These are phyloP conservation scores for Tarenaya hassleriana DNA, from an alignment of 345 rosid genomes.

Conservation along the genomic window DNA sequence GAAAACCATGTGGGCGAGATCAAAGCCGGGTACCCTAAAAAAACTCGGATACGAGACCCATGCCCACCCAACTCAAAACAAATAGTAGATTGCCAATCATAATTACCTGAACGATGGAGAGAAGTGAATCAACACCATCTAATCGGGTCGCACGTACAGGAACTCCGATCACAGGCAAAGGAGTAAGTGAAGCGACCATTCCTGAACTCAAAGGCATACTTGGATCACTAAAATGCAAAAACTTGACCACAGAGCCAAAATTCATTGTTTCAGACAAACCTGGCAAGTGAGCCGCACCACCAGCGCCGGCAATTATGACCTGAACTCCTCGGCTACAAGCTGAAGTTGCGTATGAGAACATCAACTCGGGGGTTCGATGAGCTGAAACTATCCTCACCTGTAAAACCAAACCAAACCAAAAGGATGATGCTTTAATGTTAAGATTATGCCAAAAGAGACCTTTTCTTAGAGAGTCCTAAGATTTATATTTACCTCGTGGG, in stretches of 20 bases:
- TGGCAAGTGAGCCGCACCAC: constrained; percentile 98
- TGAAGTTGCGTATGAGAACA: constrained; percentile 78
- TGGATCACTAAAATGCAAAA: background rate
- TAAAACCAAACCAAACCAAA: too few relatives aligned
- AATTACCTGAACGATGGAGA: constrained; percentile 87
- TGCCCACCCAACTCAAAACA: too few relatives aligned
- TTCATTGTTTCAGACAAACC: constrained; percentile 37
- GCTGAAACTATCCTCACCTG: constrained; percentile 88
- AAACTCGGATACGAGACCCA: too few relatives aligned
- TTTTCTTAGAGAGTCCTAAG: background rate
- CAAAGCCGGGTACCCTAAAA: too few relatives aligned
- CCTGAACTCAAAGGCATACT: constrained; percentile 37
- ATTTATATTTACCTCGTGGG: constrained; percentile 58
- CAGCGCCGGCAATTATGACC: constrained; percentile 93
- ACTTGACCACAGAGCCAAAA: background rate
- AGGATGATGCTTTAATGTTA: too few relatives aligned
- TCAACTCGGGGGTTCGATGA: constrained; percentile 84
- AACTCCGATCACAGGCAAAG: constrained; percentile 85
- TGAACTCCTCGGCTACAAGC: constrained; percentile 64
- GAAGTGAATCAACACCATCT: constrained; percentile 89
- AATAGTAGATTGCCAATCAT: too few relatives aligned
- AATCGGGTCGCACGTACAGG: constrained; percentile 79
- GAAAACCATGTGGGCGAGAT: too few relatives aligned
- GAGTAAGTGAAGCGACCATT: constrained; percentile 93
- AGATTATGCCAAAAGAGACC: too few relatives aligned